Evolutionary conservation across 345 rosid species (phyloP), one percentile per base, ranked within the genome.

Genomic region (Aquilaria yunnanensis): DNA sequence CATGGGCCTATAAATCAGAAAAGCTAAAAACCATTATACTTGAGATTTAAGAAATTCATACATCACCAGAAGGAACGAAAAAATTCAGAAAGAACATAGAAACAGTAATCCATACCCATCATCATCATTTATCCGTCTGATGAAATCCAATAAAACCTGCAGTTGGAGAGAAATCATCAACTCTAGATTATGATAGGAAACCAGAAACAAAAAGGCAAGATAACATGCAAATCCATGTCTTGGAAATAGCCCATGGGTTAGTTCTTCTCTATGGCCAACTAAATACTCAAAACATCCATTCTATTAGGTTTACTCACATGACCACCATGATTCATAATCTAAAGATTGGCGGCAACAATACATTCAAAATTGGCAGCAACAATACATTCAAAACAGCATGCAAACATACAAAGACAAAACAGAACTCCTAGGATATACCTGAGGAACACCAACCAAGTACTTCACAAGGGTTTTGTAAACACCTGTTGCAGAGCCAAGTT

Each of bases 401-500:
- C 41, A 34, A 34, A 34, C 41, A 3, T 3, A 3, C 41, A 34
- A 34, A 34, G 6, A 34, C 3, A 34, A 34, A 34, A 3, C 41
- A 34, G 43, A 37, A 8, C 43, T 8, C 43, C 10, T n/a, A 57
- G 56, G 62, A 70, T 65, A 59, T 78, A 90, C 98, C 92, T 93
- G 88, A n/a, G 98, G 97, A 78, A 93, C 98, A 70, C 98, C 98
- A 46, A 93, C 97, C 81, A 93, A 81, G 80, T 93, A 93, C 80
- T 93, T 93, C 47, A 93, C 94, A 65, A 93, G 86, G 74, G 98
- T 93, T 84, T 88, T 93, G 64, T 93, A 93, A 66, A 93, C 98
- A 77, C 98, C 98, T 60, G 97, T 83, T 6, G 96, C 98, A 74
- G 97, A 86, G 70, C 98, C 98, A 72, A 93, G 90, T 71, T 90